Evolutionary conservation across 1,139 yeast genomes (phyloP), one percentile per base, ranked within the genome.

Genomic region (Candida sp.): DNA sequence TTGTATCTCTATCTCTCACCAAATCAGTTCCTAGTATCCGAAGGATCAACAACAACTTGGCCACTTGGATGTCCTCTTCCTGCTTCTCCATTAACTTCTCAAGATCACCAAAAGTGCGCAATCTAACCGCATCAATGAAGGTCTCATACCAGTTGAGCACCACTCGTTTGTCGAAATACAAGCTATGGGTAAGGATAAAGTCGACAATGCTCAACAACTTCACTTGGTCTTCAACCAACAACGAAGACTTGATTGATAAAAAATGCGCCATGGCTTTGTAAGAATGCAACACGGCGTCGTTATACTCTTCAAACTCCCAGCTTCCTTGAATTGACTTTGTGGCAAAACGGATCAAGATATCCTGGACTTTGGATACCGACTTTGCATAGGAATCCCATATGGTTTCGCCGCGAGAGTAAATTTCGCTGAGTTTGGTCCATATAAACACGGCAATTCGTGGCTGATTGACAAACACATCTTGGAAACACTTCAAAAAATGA

Each of bases 321-420:
- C 57, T 51, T 17, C 62, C 62, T 26, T 56, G 58, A 54, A 71
- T 63, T 1, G 79, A 64, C 37, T 54, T 52, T 25, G 74, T 65
- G 0, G 78, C 70, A 47, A 77, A 66, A 56, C 77, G 78, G 51
- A 86, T 63, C 44, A 86, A 62, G 48, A 84, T 67, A 7, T 83
- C 75, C 32, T 83, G 75, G 23, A 84, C 76, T 51, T 92, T 77
- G 58, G 90, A 85, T 46, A 85, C 69, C 0, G 90, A 81, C 61
- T 90, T 77, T 3, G 90, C 85, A 50, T 81, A 74, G 30, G 85
- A 73, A 62, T 75, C 83, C 92, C 92, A 86, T 49, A 76, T 81
- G 2, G 75, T 68, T 43, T 75, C 77, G 26, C 86, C 86, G 39
- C 76, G 75, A 8, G 72, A 62, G 56, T 84, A 84, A 40, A 80